These are phyloP conservation scores for Chionographis japonica DNA, from an alignment of 106 monocot species.

Conservation along the genomic window DNA sequence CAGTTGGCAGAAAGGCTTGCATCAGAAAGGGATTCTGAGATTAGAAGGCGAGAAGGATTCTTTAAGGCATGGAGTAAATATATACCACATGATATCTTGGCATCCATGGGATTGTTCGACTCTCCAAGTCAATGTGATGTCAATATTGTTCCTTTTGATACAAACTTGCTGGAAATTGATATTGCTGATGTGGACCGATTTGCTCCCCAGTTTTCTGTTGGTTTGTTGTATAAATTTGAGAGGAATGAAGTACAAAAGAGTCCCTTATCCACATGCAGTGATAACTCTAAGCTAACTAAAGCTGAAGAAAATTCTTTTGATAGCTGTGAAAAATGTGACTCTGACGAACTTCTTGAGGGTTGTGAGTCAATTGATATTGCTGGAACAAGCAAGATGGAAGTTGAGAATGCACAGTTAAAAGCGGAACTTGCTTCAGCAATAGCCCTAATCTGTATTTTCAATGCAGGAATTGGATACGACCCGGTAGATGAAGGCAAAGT, in stretches of 20 bases:
- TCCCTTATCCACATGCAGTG: conserved; percentile 13
- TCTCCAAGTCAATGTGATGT: conserved; percentile 87
- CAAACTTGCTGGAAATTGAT: conserved; percentile 73
- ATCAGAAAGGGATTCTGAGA: conserved; percentile 71
- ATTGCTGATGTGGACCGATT: conserved; percentile 71
- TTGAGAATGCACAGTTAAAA: conserved; percentile 47
- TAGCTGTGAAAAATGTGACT: conserved; percentile 31
- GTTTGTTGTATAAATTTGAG: conserved; percentile 33
- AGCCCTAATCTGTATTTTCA: conserved; percentile 33
- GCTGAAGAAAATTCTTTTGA: conserved; percentile 31
- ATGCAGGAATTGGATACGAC: conserved; percentile 28
- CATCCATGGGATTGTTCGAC: conserved; percentile 82
- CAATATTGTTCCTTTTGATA: conserved; percentile 77
- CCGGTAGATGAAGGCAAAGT: conserved; percentile 29
- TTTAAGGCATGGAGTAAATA: conserved; percentile 62
- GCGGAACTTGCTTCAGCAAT: conserved; percentile 46
- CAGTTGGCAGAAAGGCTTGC: conserved; percentile 82
- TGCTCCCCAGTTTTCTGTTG: conserved; percentile 52
- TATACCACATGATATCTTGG: conserved; percentile 67
- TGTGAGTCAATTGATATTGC: conserved; percentile 58
- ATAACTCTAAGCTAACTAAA: conserved; percentile 31
- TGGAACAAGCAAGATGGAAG: conserved; percentile 52
- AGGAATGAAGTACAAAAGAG: conserved; percentile 15
- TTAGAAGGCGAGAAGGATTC: conserved; percentile 71
- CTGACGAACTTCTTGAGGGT: conserved; percentile 35